Conservation (phyloP, 2,329 filamentous ascomycete genomes). For the Paecilomyces niveus region DNA sequence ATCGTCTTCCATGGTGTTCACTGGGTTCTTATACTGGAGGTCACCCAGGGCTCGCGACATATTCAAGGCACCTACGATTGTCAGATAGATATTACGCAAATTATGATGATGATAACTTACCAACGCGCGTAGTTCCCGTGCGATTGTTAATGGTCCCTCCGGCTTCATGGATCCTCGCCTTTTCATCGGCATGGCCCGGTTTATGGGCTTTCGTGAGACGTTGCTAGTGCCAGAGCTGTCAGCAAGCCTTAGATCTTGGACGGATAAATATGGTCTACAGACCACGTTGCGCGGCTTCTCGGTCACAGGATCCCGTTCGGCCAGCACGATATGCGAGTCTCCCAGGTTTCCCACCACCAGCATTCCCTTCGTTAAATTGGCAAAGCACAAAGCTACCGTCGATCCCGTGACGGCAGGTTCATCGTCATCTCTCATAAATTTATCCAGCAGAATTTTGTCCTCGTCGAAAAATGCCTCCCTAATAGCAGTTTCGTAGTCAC, state of each 20-base stretch:
- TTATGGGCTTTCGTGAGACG: conserved; percentile 27
- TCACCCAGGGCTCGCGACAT: conserved; percentile 32
- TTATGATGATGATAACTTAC: conserved; percentile 9
- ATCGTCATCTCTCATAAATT: conserved; percentile 15
- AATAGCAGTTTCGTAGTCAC: conserved; percentile 24
- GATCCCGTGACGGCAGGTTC: conserved; percentile 24
- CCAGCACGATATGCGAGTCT: conserved; percentile 28
- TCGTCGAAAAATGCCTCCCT: conserved; percentile 21
- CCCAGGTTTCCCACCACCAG: conserved; percentile 27
- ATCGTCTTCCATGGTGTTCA: conserved; percentile 17
- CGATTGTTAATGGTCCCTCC: conserved; percentile 19
- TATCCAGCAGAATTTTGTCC: conserved; percentile 20
- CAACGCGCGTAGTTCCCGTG: conserved; percentile 21
- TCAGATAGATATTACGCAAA: not conserved
- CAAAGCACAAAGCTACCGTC: conserved; percentile 25
- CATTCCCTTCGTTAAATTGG: conserved; percentile 24
- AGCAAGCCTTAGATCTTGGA: not conserved
- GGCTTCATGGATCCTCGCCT: conserved; percentile 23
- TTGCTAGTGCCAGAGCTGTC: conserved; percentile 13
- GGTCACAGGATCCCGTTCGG: conserved; percentile 20
- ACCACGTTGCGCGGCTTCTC: conserved; percentile 20
- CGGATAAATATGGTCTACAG: conserved; percentile 1
- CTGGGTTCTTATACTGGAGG: conserved; percentile 30
- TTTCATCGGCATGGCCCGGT: conserved; percentile 21
- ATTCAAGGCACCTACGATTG: conserved; percentile 20